These are phyloP conservation scores for Aureobasidium sp. DNA, from an alignment of 2,329 filamentous ascomycete species.

Conservation along the genomic window DNA sequence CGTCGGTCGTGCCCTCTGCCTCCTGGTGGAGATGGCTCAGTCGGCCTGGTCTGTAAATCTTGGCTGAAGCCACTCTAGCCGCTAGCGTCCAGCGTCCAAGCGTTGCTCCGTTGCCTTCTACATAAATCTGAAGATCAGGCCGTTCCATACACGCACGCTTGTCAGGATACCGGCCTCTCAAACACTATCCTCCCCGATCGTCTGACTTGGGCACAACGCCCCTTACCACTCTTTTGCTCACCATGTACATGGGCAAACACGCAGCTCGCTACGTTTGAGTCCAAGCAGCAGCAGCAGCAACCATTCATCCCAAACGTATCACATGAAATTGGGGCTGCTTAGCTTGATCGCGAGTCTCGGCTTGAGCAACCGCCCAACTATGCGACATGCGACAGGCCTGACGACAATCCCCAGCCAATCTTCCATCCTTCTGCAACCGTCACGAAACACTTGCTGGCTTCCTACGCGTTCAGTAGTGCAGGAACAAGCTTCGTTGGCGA, in stretches of 20 bases:
- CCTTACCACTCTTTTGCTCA: neutral
- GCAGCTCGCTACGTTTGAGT: neutral
- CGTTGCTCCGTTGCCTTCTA: neutral
- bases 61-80: neutral
- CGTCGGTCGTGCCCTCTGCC: neutral
- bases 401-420: constrained; percentile 3
- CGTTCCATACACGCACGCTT: constrained; percentile 3
- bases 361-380: constrained; percentile 8
- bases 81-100: neutral
- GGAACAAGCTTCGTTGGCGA: constrained; percentile 11
- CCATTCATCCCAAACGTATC: neutral
- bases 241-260: neutral
- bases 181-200: neutral
- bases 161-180: neutral
- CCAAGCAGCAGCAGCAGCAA: neutral
- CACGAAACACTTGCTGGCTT: constrained; percentile 4
- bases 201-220: constrained; percentile 6
- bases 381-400: constrained; percentile 2
- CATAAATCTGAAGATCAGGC: neutral
- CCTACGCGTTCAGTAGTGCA: constrained; percentile 9
- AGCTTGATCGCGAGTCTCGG: neutral
- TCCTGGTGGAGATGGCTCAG: constrained; percentile 9
- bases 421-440: constrained; percentile 7
- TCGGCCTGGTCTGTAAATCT: constrained; percentile 6
- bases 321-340: constrained; percentile 10